A percentile compares a stretch with the other conserved stretches of the same genome.
Conservation (phyloP, 805 yeast species). For the Maudiozyma serrabonitensis region DNA sequence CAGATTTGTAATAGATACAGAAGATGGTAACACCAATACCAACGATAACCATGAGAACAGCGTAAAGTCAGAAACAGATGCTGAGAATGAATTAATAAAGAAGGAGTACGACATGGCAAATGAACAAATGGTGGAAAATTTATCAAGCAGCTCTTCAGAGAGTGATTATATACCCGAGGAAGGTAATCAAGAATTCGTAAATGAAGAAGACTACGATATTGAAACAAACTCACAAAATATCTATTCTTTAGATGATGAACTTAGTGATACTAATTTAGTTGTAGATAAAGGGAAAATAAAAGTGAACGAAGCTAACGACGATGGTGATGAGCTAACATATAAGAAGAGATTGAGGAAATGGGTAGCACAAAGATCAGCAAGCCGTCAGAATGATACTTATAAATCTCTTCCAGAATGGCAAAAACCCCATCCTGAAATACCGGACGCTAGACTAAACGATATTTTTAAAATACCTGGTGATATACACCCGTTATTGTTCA, state of each 20-base stretch:
- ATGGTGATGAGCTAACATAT: conserved; percentile 67
- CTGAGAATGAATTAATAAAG: background rate
- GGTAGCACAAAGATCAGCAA: conserved; percentile 44
- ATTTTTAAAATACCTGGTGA: conserved; percentile 81
- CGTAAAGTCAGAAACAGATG: background rate
- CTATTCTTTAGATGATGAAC: background rate
- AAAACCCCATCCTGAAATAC: conserved; percentile 64
- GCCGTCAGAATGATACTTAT: conserved; percentile 12
- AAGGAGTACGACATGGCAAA: conserved; percentile 8
- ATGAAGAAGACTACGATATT: conserved; percentile 7
- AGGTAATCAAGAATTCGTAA: conserved; percentile 16
- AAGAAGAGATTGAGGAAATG: conserved; percentile 52
- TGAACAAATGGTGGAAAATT: conserved; percentile 17
- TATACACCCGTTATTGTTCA: conserved; percentile 74
- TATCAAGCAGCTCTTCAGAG: conserved; percentile 8
- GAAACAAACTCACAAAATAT: too few relatives aligned
- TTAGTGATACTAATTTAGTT: conserved; percentile 6
- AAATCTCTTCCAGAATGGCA: conserved; percentile 47
- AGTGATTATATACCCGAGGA: conserved; percentile 7
- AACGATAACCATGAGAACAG: background rate
- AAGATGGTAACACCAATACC: background rate
- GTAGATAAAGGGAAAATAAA: conserved; percentile 11
- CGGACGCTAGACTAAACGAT: conserved; percentile 67
- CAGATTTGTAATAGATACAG: conserved; percentile 34
- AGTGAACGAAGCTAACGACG: conserved; percentile 43